Evolutionary conservation across 768 basidiomycete genomes (phyloP), one percentile per base, ranked within the genome.

Genomic region (Neoboletus brunneissimus): DNA sequence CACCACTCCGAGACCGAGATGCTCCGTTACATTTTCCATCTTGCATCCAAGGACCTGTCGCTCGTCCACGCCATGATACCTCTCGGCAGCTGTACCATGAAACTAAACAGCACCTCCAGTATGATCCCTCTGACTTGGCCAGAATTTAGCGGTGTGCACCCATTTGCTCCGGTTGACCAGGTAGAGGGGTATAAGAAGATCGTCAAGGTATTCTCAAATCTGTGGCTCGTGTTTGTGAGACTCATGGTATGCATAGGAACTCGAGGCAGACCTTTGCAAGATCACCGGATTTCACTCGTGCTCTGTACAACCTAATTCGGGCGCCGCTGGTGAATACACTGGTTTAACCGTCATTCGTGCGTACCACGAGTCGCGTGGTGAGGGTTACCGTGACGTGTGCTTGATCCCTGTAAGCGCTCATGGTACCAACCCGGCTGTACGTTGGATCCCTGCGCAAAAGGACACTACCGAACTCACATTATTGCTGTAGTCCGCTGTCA

Each of bases 1-100:
- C 89, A 98, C 67, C 96, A 98, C 70, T 96, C 94, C 5, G 97
- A 99, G 78, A 99, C 97, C 0, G 94, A 98, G 75, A 94, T 99
- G 90, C 78, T 99, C 34, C 93, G 97, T 37, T 97, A 98, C 73
- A 91, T 98, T 67, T 85, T 92, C 75, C 89, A 94, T 63, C 83
- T 99, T 48, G 91, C 94, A 57, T 87, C 87, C 37, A 98, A 98
- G 76, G 97, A 99, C 69, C 83, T 98, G 55, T 88, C 92, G 29
- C 86, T 99, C 32, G 89, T 91, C 10, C 97, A 99, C 70, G 85
- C 92, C 44, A 98, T 98, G 93, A 98, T 97, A 63, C 88, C 92
- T 13, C 83, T 95, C 4, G 94, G 94, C 55, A 94, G 92, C 70
- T 95, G 94, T 73, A 96, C 94, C 7, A 97, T 96, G 94, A 97